phyloP scores from a whole-genome alignment of 768 basidiomycete species.

The Boletus pseudopeckii region DNA sequence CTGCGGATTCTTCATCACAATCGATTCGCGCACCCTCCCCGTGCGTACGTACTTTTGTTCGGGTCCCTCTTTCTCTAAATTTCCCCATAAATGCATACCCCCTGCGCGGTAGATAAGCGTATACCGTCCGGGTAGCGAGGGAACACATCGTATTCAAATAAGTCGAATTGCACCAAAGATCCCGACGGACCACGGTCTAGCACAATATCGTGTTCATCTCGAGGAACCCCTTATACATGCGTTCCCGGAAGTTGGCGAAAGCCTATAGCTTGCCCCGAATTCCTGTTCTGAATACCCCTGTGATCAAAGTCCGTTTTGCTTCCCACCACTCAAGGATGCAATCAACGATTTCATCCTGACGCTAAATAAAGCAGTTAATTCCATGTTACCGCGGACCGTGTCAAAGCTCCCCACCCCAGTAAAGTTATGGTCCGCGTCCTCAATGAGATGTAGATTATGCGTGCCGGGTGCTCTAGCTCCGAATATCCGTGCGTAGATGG shows the following conservation, averaged over 20 bases:
- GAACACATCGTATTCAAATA: not conserved
- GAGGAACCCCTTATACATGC: no score
- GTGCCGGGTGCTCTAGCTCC: conserved; percentile 59
- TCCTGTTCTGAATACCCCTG: conserved; percentile 63
- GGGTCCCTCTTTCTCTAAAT: no score
- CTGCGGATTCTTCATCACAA: not conserved
- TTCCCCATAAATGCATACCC: no score
- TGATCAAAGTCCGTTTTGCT: conserved; percentile 44
- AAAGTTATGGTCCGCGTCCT: conserved; percentile 79
- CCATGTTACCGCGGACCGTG: not conserved
- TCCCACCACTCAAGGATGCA: conserved; percentile 69
- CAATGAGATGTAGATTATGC: conserved; percentile 65
- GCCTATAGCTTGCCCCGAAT: conserved; percentile 47
- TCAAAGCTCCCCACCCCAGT: conserved; percentile 42
- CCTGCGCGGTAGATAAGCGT: no score
- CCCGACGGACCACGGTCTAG: no score
- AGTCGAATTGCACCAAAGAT: not conserved
- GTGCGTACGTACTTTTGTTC: not conserved
- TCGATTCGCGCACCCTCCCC: conserved; percentile 7
- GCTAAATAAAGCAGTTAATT: conserved; percentile 30
- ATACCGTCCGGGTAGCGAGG: no score
- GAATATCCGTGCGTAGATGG: conserved; percentile 64
- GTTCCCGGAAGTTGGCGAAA: not conserved
- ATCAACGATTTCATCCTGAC: conserved; percentile 64
- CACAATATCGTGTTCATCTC: not conserved